phyloP scores from a whole-genome alignment of 352 stramenopile genomes.

The Phytophthora europaea region DNA sequence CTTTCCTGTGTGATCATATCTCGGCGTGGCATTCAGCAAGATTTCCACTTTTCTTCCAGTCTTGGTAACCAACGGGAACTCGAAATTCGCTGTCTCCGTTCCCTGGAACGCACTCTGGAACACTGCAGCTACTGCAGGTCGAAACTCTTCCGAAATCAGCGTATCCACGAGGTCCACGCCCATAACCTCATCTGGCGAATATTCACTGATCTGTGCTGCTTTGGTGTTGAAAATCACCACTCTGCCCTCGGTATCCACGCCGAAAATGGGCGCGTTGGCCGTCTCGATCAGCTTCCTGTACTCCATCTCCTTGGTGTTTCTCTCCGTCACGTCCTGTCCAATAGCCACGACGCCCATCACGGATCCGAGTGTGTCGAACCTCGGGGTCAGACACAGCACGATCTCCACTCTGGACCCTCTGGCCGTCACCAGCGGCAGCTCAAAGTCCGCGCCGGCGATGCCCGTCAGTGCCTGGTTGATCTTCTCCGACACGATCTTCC shows the following conservation, averaged over 20 bases:
- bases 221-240: constrained; percentile 90
- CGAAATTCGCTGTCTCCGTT: constrained; percentile 61
- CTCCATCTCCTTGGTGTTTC: constrained; percentile 80
- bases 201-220: constrained; percentile 79
- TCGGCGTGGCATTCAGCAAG: constrained; percentile 58
- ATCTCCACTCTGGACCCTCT: constrained; percentile 65
- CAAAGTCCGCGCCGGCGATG: constrained; percentile 62
- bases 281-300: constrained; percentile 88
- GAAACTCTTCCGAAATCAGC: constrained; percentile 73
- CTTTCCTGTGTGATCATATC: constrained; percentile 61
- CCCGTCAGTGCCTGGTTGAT: constrained; percentile 62
- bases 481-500: constrained; percentile 56
- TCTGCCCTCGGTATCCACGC: constrained; percentile 58
- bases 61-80: constrained; percentile 76
- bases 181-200: constrained; percentile 86
- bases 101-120: constrained; percentile 65
- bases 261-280: constrained; percentile 93
- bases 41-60: constrained; percentile 60
- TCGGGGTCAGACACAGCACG: constrained; percentile 62
- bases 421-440: constrained; percentile 60
- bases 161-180: constrained; percentile 80
- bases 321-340: constrained; percentile 70
- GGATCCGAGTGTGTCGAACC: constrained; percentile 50
- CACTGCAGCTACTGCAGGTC: constrained; percentile 49
- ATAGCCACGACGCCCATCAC: constrained; percentile 71